Evolutionary conservation across 805 yeast genomes (phyloP).

Genomic region (Hanseniaspora taiwanica): DNA sequence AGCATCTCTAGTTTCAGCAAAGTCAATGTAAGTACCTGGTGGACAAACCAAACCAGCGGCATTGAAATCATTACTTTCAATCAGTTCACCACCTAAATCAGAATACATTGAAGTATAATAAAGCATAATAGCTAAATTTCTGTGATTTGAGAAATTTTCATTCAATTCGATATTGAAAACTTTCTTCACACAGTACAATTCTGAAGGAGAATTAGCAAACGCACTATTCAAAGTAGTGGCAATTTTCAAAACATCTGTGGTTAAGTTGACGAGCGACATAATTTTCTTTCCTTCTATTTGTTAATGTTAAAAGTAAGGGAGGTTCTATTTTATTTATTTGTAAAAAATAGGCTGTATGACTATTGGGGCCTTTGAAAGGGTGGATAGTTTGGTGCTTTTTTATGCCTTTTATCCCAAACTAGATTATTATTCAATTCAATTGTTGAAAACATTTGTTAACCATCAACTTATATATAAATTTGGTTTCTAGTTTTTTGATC

Average conservation of each 20-base stretch:
- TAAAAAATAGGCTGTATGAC: no score
- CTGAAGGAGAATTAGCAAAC: conserved; percentile 15
- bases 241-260: conserved; percentile 16
- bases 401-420: background rate
- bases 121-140: conserved; percentile 16
- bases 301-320: background rate
- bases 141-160: conserved; percentile 13
- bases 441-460: no score
- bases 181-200: conserved; percentile 20
- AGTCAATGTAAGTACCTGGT: conserved; percentile 16
- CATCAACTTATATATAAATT: no score
- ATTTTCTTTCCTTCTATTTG: no score
- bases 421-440: no score
- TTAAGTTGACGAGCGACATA: conserved; percentile 9
- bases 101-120: conserved; percentile 15
- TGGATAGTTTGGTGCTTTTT: background rate
- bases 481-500: no score
- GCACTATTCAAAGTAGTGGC: conserved; percentile 17
- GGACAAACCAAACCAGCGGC: conserved; percentile 22
- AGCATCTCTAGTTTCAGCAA: conserved; percentile 16
- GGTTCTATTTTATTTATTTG: no score
- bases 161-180: conserved; percentile 16
- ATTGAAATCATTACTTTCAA: conserved; percentile 21
- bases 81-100: conserved; percentile 22
- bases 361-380: background rate